Conservation (phyloP, 768 basidiomycete species). For the Podaxis sp. region DNA sequence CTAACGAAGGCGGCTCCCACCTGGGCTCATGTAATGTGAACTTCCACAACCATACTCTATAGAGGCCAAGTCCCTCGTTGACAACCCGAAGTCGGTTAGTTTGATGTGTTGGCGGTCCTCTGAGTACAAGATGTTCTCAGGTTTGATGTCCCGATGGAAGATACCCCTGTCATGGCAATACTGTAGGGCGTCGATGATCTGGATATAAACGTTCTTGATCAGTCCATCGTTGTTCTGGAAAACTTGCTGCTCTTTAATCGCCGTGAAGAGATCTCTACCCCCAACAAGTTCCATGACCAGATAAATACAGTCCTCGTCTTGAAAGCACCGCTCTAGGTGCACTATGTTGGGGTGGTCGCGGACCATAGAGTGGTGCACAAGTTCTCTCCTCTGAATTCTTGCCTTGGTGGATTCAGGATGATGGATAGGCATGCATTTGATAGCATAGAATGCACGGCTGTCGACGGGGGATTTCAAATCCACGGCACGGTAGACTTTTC, state of each 20-base stretch:
- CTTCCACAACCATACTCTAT: constrained; percentile 59
- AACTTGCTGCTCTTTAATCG: constrained; percentile 54
- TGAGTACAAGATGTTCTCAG: constrained; percentile 73
- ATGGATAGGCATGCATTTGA: constrained; percentile 73
- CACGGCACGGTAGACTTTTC: constrained; percentile 72
- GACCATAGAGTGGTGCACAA: constrained; percentile 52
- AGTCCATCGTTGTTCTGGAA: constrained; percentile 59
- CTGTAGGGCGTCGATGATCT: constrained; percentile 77
- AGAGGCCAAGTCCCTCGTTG: constrained; percentile 44
- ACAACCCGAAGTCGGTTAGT: constrained; percentile 80
- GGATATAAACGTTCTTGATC: constrained; percentile 69
- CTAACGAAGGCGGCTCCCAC: constrained; percentile 28
- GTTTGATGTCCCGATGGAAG: constrained; percentile 87
- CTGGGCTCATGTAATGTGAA: constrained; percentile 68
- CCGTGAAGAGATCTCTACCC: constrained; percentile 69
- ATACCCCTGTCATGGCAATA: constrained; percentile 70
- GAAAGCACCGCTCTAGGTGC: constrained; percentile 61
- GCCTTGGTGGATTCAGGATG: constrained; percentile 53
- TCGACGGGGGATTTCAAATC: constrained; percentile 41
- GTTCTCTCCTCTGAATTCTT: constrained; percentile 66
- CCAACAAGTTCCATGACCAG: constrained; percentile 58
- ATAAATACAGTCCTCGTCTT: constrained; percentile 61
- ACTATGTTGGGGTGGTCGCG: constrained; percentile 63
- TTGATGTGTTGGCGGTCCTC: constrained; percentile 50
- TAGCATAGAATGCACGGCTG: constrained; percentile 51